Base-by-base conservation (phyloP, 352 stramenopile species). In the Globisporangium rhizosaccharum region DNA sequence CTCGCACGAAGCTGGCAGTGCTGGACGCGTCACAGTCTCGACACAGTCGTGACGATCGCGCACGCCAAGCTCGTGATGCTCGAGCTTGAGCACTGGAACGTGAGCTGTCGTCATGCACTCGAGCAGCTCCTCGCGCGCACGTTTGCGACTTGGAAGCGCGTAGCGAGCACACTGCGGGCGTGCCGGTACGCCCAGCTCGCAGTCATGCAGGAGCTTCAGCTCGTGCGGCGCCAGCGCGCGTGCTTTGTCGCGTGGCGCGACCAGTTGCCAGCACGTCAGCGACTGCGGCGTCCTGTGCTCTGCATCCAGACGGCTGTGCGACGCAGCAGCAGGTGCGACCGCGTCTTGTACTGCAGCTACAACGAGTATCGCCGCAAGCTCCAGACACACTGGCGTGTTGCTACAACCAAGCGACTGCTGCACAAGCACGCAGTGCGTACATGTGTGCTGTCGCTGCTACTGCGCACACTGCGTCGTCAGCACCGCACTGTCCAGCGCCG, bases 391-490 rank as follows among this genome's bases (percentile, higher is more conserved):
- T 41, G 44, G 55, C 49, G 45, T 4, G 11, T 63, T 12, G 41
- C n/a, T 18, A 23, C 20, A 17, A 70, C 49, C 18, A 42, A 36
- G 20, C 20, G 8, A 0, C 4, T 23, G 18, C 37, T 59, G 42
- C 49, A 28, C 53, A 44, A 46, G 33, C 33, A 47, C 26, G 20
- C 45, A 12, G 6, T 39, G 25, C 54, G 45, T 0, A 6, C 36
- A 0, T 41, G 37, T 11, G 61, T 56, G 1, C 26, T 73, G 42
- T 53, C 56, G 18, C 54, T 57, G n/a, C 65, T 83, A 20, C 28
- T 66, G 14, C 53, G 64, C 1, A 55, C 57, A 33, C 25, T 87
- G 28, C 54, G 52, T 8, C 73, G 62, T 20, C 74, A 64, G 7
- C 58, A 81, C 52, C 57, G 47, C 11, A 33, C 20, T 1, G 25